Conservation (phyloP, 164 flowering plant species). For the Nelumbo lutea region DNA sequence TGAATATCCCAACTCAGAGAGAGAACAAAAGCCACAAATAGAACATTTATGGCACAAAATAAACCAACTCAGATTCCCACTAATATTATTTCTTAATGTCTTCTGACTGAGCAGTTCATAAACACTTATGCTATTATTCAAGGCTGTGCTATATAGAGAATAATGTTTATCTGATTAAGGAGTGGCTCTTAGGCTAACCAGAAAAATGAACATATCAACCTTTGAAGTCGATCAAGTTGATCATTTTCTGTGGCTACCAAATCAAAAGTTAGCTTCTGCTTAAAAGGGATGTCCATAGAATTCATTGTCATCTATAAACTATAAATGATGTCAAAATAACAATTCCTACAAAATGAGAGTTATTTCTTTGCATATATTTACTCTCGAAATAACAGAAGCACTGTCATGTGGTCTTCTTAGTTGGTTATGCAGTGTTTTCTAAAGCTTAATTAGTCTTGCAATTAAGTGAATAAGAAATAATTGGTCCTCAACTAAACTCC, state of each 20-base stretch:
- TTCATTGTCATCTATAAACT: too few species aligned
- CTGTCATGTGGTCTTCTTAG: not conserved
- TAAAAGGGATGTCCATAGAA: too few species aligned
- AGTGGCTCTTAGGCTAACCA: too few species aligned
- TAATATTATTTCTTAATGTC: not conserved
- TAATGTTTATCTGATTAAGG: too few species aligned
- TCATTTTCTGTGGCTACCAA: too few species aligned
- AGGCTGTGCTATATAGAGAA: too few species aligned
- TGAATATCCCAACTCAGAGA: slow-evolving; percentile 30
- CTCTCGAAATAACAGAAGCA: not conserved
- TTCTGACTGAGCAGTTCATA: not conserved
- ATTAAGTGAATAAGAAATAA: not conserved
- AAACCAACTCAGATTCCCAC: not conserved
- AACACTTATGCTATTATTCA: too few species aligned
- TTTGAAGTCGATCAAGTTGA: too few species aligned
- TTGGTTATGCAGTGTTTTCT: not conserved
- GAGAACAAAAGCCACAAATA: slow-evolving; percentile 9
- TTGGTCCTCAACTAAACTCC: slow-evolving; percentile 37
- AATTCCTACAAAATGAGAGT: not conserved
- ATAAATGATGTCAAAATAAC: not conserved
- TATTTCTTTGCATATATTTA: not conserved
- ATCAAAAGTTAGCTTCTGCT: too few species aligned
- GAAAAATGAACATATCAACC: too few species aligned
- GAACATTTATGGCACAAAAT: not conserved
- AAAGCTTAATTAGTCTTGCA: not conserved